Evolutionary conservation across 1,284 basidiomycete species (phyloP), one percentile per base, ranked within the genome.

Genomic region (Crucibulum cyathiforme): DNA sequence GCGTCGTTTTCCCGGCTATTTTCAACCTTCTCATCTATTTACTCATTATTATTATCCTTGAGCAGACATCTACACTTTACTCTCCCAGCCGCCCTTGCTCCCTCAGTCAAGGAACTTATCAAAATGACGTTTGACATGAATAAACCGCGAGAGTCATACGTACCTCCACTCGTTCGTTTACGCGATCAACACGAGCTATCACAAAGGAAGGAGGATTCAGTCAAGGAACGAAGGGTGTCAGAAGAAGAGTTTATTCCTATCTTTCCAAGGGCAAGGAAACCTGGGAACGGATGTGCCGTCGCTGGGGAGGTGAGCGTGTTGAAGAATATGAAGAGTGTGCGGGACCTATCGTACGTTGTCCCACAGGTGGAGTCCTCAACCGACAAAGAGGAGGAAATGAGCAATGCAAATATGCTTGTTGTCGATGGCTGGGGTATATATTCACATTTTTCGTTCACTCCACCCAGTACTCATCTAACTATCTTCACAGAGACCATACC

Each of bases 341-440:
- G 63, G 3, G 74, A 78, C 35, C 61, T 80, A 12, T 66, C 71
- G 2, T 57, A 65, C 8, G 61, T 72, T 8, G 55, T 77, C 9
- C 58, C 67, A 5, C 58, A 58, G 35, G 60, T 64, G 12, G 64
- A 71, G 13, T 63, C 67, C 10, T 64, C 75, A 39, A 74, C 77
- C 19, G 71, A 80, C 50, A 64, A 74, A 43, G 81, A 82, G 34
- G 73, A 72, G 7, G 80, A 86, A 54, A 54, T 81, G 5, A 72
- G 77, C 31, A 70, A 67, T 36, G 76, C 80, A 56, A 83, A 85
- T 68, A 82, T 90, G 77, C 72, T 79, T 6, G 67, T 87, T 36
- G 80, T 88, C 2, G 77, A 84, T 66, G 88, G 87, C 17, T 87
- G 86, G 86, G 68, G 88, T 89, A 66, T 45, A 80, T 31, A 31